Evolutionary conservation across 192 early-diverging fungal species (phyloP).

Genomic region (Entomortierella parvispora): DNA sequence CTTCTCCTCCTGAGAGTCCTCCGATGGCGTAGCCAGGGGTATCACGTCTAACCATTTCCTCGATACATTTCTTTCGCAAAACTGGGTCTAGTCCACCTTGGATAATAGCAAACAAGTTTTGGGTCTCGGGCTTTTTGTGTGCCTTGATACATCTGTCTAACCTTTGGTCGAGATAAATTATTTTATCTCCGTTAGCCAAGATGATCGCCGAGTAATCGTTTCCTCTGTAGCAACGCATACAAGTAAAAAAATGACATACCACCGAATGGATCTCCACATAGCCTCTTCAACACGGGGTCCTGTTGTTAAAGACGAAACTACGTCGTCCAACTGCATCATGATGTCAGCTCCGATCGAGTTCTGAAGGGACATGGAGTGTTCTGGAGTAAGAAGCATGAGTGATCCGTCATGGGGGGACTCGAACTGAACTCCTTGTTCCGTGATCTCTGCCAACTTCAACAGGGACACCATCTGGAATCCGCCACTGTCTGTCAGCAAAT

Average conservation of each 20-base stretch:
- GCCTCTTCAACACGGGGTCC: slow-evolving; percentile 89
- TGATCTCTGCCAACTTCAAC: slow-evolving; percentile 83
- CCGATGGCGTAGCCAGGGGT: slow-evolving; percentile 89
- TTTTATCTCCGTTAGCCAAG: background rate
- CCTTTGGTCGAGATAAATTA: slow-evolving; percentile 1
- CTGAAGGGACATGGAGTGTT: slow-evolving; percentile 87
- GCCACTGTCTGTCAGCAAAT: slow-evolving; percentile 83
- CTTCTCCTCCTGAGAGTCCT: slow-evolving; percentile 88
- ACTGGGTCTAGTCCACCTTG: slow-evolving; percentile 83
- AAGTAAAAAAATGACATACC: slow-evolving; percentile 46
- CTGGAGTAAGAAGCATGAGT: slow-evolving; percentile 84
- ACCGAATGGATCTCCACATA: slow-evolving; percentile 89
- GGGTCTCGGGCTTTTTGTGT: slow-evolving; percentile 72
- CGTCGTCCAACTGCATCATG: slow-evolving; percentile 94
- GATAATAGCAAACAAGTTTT: slow-evolving; percentile 91
- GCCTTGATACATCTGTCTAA: slow-evolving; percentile 85
- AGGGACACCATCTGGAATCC: slow-evolving; percentile 94
- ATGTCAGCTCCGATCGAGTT: slow-evolving; percentile 90
- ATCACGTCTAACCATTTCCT: slow-evolving; percentile 84
- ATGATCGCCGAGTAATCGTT: background rate
- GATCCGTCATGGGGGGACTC: slow-evolving; percentile 86
- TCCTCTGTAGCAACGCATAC: background rate
- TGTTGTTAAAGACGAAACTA: slow-evolving; percentile 83
- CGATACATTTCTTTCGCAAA: slow-evolving; percentile 76
- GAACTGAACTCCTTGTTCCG: slow-evolving; percentile 88